phyloP scores from a whole-genome alignment of 495 filamentous ascomycete genomes.

The Pyrenula aspistea region DNA sequence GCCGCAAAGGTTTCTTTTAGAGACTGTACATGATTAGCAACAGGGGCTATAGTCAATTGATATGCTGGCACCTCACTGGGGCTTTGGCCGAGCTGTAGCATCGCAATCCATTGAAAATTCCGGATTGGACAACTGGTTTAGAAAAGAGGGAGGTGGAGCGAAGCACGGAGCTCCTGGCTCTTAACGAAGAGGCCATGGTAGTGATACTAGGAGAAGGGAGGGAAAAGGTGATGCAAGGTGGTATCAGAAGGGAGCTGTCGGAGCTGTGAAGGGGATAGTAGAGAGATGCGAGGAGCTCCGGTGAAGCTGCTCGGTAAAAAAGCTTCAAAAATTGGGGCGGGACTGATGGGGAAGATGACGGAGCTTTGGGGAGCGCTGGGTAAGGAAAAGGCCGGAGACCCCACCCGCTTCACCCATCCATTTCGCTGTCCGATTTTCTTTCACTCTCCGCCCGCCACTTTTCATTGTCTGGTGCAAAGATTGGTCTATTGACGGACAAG shows the following conservation, averaged over 20 bases:
- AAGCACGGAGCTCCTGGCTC: constrained; percentile 63
- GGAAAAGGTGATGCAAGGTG: constrained; percentile 11
- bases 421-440: background rate
- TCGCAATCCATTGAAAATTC: constrained; percentile 69
- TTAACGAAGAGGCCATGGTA: constrained; percentile 68
- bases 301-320: constrained; percentile 5
- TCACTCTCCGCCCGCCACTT: too few relatives aligned
- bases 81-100: constrained; percentile 81
- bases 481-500: too few relatives aligned
- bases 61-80: constrained; percentile 46
- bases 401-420: background rate
- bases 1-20: constrained; percentile 98
- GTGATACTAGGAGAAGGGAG: constrained; percentile 16
- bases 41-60: constrained; percentile 16
- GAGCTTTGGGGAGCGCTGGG: background rate
- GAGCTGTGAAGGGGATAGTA: constrained; percentile 16
- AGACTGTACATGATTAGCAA: constrained; percentile 42
- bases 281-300: constrained; percentile 14
- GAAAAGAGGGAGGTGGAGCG: constrained; percentile 57
- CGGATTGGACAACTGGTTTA: constrained; percentile 48
- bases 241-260: too few relatives aligned
- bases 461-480: too few relatives aligned
- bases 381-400: constrained; percentile 1
- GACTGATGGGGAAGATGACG: constrained; percentile 19
- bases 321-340: constrained; percentile 12